Base-by-base conservation (phyloP, 2,329 filamentous ascomycete species). In the Botryosphaeria dothidea region DNA sequence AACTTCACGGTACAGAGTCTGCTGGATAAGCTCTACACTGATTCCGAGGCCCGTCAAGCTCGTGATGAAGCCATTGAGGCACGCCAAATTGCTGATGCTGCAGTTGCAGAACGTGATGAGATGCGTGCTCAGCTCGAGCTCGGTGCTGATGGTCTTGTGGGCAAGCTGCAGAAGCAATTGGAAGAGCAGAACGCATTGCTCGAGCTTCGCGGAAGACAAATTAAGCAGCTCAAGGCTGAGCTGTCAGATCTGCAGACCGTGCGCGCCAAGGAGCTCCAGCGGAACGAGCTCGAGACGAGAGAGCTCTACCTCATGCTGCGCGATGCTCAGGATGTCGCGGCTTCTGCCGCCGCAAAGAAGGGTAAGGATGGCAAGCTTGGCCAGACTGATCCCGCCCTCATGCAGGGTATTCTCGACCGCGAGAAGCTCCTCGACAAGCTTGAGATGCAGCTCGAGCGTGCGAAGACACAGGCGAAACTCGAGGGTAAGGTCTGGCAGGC, bases 301-400 rank as follows among this genome's bases (percentile, higher is more conserved):
- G 95, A 99, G 79, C 82, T 99, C 23, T 99, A 98, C 78, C 90
- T 99, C 65, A 99, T 99, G 95, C 89, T 99, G 68, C 89, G 94
- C 67, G 95, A 99, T 78, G 94, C 95, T 41, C 94, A 98, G 78
- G 94, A 99, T 73, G 92, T 97, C 69, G 94, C 94, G 51, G 93
- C 93, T 25, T 93, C 94, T 3, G 92, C 92, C 71, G 91, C 92
- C n/a, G 84, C 87, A 74, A 88, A 86, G 70, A 76, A 71, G 41
- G 82, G 78, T 61, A 81, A 83, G 70, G 81, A 81, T 45, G 82
- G 78, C 64, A 23, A 38, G 43, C 79, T 88, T 43, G 84, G 78
- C 56, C 85, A 88, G 45, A 86, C 85, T 23, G 90, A 95, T 74
- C 88, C 92, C 25, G 83, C 87, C 31, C 90, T 90, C 64, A 92